These are phyloP conservation scores for Colletotrichum limetticola DNA, from an alignment of 2,329 filamentous ascomycete genomes.

Conservation along the genomic window DNA sequence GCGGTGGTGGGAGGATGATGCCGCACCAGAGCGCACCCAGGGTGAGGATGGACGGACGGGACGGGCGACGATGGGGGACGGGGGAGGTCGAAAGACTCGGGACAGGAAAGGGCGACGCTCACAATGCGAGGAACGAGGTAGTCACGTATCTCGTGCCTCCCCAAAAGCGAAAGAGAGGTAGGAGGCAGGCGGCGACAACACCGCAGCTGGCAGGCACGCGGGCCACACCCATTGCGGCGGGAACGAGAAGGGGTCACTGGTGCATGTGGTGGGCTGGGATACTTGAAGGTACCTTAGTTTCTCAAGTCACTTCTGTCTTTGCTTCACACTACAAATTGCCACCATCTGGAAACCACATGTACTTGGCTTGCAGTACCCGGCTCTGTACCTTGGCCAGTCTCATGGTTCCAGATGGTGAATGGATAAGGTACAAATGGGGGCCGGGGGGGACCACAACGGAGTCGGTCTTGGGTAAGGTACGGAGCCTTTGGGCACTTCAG, in stretches of 20 bases:
- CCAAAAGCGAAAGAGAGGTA: background rate
- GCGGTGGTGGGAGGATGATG: background rate
- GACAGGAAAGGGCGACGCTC: background rate
- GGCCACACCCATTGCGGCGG: background rate
- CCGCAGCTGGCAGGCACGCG: background rate
- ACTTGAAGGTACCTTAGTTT: background rate
- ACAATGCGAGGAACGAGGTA: background rate
- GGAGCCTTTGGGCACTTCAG: background rate
- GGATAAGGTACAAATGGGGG: background rate
- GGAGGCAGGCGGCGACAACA: background rate
- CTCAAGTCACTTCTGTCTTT: background rate
- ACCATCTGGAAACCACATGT: background rate
- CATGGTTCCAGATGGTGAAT: background rate
- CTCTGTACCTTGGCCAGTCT: background rate
- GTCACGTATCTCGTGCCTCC: background rate
- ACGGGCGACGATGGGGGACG: background rate
- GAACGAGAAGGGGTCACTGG: background rate
- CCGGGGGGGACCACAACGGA: background rate
- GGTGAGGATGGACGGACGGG: background rate
- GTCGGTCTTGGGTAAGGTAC: background rate
- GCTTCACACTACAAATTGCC: background rate
- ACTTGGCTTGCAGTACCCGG: background rate
- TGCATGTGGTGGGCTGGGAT: constrained; percentile 5
- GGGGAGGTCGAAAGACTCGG: background rate
- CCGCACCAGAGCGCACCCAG: background rate